A percentile compares a stretch with the other conserved stretches of the same genome.
Evolutionary conservation across 257 asterid species (phyloP).

Genomic region (Solanum dulcamara): DNA sequence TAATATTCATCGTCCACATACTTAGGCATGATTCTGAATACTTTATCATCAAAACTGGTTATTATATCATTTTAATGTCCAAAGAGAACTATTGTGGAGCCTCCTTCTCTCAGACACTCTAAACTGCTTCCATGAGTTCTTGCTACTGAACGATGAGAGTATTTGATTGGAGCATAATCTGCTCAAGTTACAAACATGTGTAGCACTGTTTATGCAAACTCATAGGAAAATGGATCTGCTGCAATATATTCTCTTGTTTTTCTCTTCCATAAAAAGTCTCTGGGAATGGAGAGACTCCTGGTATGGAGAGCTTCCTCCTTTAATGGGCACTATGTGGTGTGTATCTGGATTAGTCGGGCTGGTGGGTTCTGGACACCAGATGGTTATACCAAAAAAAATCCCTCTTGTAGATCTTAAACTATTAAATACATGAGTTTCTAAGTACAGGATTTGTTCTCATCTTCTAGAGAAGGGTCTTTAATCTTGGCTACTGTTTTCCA

Average conservation of each 20-base stretch:
- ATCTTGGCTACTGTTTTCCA: not conserved
- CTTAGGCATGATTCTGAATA: not conserved
- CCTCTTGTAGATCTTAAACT: not conserved
- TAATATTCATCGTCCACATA: not conserved
- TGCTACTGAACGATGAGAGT: not conserved
- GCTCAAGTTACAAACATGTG: not conserved
- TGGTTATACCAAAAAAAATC: not conserved
- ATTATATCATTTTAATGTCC: not conserved
- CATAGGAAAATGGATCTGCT: not conserved
- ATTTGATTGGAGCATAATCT: not conserved
- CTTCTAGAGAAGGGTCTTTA: not conserved
- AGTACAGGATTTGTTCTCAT: not conserved
- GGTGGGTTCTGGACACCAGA: not conserved
- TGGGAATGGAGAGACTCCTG: not conserved
- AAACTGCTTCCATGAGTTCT: not conserved
- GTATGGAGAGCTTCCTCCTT: not conserved
- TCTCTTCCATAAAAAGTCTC: not conserved
- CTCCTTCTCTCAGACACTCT: not conserved
- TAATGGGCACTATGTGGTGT: not conserved
- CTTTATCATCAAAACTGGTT: not conserved
- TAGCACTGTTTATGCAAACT: not conserved
- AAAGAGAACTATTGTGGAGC: not conserved
- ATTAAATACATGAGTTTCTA: not conserved
- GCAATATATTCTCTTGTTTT: not conserved
- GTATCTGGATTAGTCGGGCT: not conserved